Percentiles rank a stretch among this genome's conserved stretches.
Conservation (phyloP, 129 eudicot species). For the Artemisia annua region DNA sequence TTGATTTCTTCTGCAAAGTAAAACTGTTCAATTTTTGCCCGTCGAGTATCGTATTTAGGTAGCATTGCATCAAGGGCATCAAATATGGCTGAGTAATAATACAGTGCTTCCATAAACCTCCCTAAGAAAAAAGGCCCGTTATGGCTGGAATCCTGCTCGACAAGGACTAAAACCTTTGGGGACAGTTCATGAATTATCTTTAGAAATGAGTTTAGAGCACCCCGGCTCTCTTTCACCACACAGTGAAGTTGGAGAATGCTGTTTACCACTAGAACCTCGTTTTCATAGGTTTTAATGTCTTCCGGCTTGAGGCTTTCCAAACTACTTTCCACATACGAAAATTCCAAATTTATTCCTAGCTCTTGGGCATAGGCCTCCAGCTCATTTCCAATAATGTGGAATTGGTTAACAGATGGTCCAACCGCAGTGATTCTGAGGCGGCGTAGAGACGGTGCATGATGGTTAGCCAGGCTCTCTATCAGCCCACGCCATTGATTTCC, state of each 20-base stretch:
- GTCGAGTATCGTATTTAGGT: conserved; percentile 47
- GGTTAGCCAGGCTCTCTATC: conserved; percentile 44
- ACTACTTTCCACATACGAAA: conserved; percentile 40
- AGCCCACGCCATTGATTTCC: conserved; percentile 49
- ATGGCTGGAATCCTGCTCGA: conserved; percentile 59
- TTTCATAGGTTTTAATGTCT: conserved; percentile 34
- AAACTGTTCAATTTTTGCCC: conserved; percentile 56
- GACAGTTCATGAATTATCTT: conserved; percentile 45
- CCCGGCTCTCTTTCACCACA: conserved; percentile 60
- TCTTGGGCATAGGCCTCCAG: conserved; percentile 39
- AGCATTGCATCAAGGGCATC: conserved; percentile 56
- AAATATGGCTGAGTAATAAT: conserved; percentile 56
- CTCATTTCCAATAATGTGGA: conserved; percentile 40
- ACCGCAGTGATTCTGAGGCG: conserved; percentile 46
- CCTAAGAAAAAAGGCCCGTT: conserved; percentile 59
- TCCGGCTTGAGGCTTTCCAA: conserved; percentile 42
- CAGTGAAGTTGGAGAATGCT: conserved; percentile 50
- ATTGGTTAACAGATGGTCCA: conserved; percentile 30
- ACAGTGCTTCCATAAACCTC: conserved; percentile 53
- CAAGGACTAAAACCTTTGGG: conserved; percentile 43
- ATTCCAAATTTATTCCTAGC: conserved; percentile 36
- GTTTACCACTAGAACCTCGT: conserved; percentile 42
- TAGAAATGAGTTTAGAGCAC: conserved; percentile 47
- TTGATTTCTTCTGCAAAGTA: conserved; percentile 56
- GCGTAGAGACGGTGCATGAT: conserved; percentile 26